Percentiles rank a stretch among this genome's conserved stretches.
Evolutionary conservation across 2,329 filamentous ascomycete species (phyloP).

Genomic region (Aspergillus arachidicola): DNA sequence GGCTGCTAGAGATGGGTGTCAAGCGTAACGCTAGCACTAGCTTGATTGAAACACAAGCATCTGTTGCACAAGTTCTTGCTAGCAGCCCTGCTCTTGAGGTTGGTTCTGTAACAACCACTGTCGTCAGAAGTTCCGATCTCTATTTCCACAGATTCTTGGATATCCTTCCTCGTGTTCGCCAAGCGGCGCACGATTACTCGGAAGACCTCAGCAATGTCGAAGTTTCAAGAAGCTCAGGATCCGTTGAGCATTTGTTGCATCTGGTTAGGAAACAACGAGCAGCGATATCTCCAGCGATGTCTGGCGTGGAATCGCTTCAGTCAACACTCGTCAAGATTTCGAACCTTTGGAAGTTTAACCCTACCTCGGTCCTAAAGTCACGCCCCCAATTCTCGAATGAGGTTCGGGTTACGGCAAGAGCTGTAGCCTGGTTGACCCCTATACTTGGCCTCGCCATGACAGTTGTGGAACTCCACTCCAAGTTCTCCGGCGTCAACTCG

Average conservation of each 20-base stretch:
- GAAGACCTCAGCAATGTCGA: constrained; percentile 83
- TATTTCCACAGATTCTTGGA: constrained; percentile 81
- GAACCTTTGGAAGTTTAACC: constrained; percentile 34
- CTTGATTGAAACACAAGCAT: constrained; percentile 71
- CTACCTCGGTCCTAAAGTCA: constrained; percentile 28
- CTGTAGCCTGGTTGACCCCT: constrained; percentile 65
- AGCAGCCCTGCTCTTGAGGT: constrained; percentile 48
- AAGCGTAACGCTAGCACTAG: constrained; percentile 77
- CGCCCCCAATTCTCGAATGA: constrained; percentile 19
- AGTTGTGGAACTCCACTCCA: constrained; percentile 67
- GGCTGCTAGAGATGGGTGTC: constrained; percentile 85
- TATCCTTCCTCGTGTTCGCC: constrained; percentile 68
- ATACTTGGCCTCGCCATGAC: constrained; percentile 66
- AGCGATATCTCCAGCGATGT: constrained; percentile 35
- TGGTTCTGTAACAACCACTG: constrained; percentile 19
- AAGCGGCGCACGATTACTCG: constrained; percentile 71
- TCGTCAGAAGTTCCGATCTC: constrained; percentile 60
- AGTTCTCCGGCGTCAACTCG: constrained; percentile 60
- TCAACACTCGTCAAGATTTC: constrained; percentile 34
- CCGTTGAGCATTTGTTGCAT: constrained; percentile 81
- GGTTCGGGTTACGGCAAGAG: constrained; percentile 29
- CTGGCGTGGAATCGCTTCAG: constrained; percentile 33
- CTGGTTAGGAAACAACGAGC: constrained; percentile 44
- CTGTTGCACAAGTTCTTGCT: constrained; percentile 70
- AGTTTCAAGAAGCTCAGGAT: constrained; percentile 75